These are phyloP conservation scores for Trametopsis cervina DNA, from an alignment of 768 basidiomycete species.

Conservation along the genomic window DNA sequence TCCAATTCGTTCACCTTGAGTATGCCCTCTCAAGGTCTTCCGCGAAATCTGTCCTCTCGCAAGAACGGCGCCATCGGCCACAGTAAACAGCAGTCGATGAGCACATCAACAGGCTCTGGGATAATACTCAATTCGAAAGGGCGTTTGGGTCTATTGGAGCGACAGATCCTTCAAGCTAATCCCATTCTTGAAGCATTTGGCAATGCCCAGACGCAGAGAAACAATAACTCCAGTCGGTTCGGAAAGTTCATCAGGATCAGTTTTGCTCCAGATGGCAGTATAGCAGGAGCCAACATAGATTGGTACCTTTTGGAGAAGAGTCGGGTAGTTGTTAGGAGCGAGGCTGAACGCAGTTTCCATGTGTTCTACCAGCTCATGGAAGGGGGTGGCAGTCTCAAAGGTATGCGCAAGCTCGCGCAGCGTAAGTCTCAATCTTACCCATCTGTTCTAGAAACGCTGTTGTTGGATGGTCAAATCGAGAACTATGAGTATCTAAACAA, in stretches of 20 bases:
- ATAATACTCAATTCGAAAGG: conserved; percentile 50
- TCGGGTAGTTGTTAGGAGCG: conserved; percentile 80
- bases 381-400: conserved; percentile 63
- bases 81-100: conserved; percentile 36
- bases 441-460: conserved; percentile 49
- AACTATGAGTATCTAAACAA: conserved; percentile 91
- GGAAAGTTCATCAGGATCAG: conserved; percentile 97
- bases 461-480: conserved; percentile 67
- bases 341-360: conserved; percentile 91
- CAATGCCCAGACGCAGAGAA: conserved; percentile 96
- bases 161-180: conserved; percentile 96
- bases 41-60: conserved; percentile 51
- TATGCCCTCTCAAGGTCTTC: conserved; percentile 62
- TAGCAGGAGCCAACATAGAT: conserved; percentile 96
- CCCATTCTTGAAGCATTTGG: conserved; percentile 97
- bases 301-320: conserved; percentile 99
- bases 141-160: conserved; percentile 81
- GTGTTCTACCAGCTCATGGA: conserved; percentile 94
- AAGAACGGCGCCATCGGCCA: conserved; percentile 29
- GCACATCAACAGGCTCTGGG: conserved; percentile 36
- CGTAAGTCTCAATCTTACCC: conserved; percentile 1
- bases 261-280: conserved; percentile 89
- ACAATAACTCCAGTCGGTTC: conserved; percentile 98
- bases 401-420: conserved; percentile 34
- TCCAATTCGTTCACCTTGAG: conserved; percentile 41